These are phyloP conservation scores for Dentiscutata heterogama DNA, from an alignment of 371 early-diverging fungal species.

Conservation along the genomic window DNA sequence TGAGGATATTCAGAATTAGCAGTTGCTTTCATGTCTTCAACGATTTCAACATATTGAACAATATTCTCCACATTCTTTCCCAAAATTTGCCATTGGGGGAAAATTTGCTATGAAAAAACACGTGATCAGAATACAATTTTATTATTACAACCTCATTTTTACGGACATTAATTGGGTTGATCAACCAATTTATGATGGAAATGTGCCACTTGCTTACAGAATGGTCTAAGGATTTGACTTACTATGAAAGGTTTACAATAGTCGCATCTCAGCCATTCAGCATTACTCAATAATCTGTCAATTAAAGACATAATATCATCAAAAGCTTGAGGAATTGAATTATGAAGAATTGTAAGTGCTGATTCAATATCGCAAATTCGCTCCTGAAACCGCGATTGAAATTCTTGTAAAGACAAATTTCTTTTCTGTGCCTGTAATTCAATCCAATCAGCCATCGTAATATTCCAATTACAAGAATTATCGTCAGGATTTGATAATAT, in stretches of 20 bases:
- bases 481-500: conserved; percentile 22
- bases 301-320: conserved; percentile 1
- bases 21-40: conserved; percentile 37
- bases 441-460: conserved; percentile 19
- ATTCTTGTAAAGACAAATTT: background rate
- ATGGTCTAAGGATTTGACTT: background rate
- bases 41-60: conserved; percentile 42
- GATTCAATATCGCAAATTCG: conserved; percentile 6
- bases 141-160: background rate
- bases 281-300: conserved; percentile 30
- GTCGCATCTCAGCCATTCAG: conserved; percentile 32
- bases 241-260: conserved; percentile 27
- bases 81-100: conserved; percentile 34
- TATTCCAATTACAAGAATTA: conserved; percentile 24
- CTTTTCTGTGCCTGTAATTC: conserved; percentile 34
- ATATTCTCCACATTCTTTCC: conserved; percentile 24
- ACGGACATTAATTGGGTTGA: too few relatives aligned
- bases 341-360: conserved; percentile 1
- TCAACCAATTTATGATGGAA: too few relatives aligned
- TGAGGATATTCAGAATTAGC: conserved; percentile 24
- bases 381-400: conserved; percentile 25
- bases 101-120: conserved; percentile 33
- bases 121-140: background rate
- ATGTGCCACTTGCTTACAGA: background rate
- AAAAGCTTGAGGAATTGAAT: conserved; percentile 16